These are phyloP conservation scores for Trametes polyzona DNA, from an alignment of 1,284 basidiomycete species.

Conservation along the genomic window DNA sequence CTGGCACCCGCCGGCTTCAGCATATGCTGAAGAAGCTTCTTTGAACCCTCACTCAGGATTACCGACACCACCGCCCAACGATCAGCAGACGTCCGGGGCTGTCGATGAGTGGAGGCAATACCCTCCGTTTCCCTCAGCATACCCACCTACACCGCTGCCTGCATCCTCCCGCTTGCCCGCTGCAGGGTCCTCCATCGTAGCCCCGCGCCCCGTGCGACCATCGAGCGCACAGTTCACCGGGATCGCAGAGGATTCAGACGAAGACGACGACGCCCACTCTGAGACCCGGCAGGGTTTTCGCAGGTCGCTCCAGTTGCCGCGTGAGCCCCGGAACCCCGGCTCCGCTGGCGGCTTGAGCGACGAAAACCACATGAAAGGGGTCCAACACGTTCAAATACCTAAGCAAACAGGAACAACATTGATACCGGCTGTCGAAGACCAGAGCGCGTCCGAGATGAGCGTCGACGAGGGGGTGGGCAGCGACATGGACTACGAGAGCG, in stretches of 20 bases:
- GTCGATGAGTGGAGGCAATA: constrained; percentile 47
- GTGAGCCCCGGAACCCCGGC: constrained; percentile 60
- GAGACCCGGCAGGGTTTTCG: constrained; percentile 52
- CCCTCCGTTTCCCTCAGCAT: constrained; percentile 57
- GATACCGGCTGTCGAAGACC: constrained; percentile 32
- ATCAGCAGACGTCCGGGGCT: constrained; percentile 13
- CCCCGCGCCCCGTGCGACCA: constrained; percentile 25
- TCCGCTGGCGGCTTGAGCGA: constrained; percentile 64
- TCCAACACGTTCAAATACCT: constrained; percentile 25
- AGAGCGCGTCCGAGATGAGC: constrained; percentile 31
- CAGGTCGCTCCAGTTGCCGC: constrained; percentile 65
- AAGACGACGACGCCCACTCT: constrained; percentile 16
- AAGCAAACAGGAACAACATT: constrained; percentile 20
- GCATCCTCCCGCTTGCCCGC: constrained; percentile 17
- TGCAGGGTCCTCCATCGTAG: constrained; percentile 21
- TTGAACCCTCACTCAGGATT: constrained; percentile 24
- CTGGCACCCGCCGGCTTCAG: constrained; percentile 45
- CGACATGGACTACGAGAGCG: constrained; percentile 42
- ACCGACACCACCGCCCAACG: constrained; percentile 28
- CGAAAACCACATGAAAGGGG: constrained; percentile 35
- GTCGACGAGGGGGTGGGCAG: constrained; percentile 40
- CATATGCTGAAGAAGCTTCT: constrained; percentile 31
- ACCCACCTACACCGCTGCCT: constrained; percentile 34
- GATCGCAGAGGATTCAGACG: constrained; percentile 36
- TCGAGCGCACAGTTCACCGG: constrained; percentile 30